Evolutionary conservation across 2,329 filamentous ascomycete genomes (phyloP).

Genomic region (Cladobotryum mycophilum): DNA sequence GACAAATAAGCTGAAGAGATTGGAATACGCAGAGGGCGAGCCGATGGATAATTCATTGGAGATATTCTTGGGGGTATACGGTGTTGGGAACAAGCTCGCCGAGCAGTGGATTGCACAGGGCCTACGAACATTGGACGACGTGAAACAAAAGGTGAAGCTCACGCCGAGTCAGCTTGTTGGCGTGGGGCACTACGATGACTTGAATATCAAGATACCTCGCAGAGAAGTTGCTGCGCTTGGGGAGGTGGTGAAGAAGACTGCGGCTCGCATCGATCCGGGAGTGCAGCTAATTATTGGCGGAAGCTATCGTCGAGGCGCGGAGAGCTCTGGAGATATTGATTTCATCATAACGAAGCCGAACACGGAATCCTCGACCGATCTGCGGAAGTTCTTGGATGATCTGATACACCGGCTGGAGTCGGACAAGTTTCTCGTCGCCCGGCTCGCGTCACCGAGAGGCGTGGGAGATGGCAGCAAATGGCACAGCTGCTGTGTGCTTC

Average conservation of each 20-base stretch:
- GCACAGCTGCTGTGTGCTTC: constrained; percentile 77
- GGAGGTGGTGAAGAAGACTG: constrained; percentile 52
- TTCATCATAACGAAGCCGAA: constrained; percentile 68
- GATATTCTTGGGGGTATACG: constrained; percentile 72
- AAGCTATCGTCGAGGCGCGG: constrained; percentile 75
- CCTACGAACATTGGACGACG: constrained; percentile 65
- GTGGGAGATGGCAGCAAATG: constrained; percentile 66
- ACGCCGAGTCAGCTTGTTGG: constrained; percentile 67
- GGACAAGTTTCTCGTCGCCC: constrained; percentile 60
- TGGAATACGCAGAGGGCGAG: constrained; percentile 65
- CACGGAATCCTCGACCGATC: constrained; percentile 45
- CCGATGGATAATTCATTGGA: constrained; percentile 59
- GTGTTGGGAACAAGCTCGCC: constrained; percentile 64
- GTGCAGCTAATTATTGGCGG: constrained; percentile 73
- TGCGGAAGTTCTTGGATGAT: constrained; percentile 55
- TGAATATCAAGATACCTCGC: constrained; percentile 72
- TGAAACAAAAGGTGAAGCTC: constrained; percentile 55
- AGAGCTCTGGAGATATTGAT: constrained; percentile 75
- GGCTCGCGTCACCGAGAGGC: constrained; percentile 51
- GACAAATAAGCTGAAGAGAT: constrained; percentile 63
- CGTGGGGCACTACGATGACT: constrained; percentile 72
- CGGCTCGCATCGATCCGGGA: constrained; percentile 52
- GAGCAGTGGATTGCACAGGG: constrained; percentile 72
- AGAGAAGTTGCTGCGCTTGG: constrained; percentile 67
- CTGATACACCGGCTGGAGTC: constrained; percentile 58